Conservation (phyloP, 306 rosid genomes). For the Lupinus albus region DNA sequence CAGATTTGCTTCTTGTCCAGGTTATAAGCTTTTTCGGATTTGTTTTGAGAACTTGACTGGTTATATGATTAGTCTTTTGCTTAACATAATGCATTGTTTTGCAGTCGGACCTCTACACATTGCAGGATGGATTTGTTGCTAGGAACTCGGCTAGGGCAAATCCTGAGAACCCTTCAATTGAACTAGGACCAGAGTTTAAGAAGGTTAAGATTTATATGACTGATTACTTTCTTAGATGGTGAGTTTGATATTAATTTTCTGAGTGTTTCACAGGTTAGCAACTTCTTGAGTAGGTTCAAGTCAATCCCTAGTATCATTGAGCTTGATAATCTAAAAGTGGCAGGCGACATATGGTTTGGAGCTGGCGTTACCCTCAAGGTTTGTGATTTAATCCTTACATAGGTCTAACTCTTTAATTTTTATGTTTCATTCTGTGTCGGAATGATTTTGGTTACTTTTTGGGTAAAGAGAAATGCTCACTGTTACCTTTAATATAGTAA, state of each 20-base stretch:
- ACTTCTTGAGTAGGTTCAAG: conserved; percentile 83
- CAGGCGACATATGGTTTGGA: conserved; percentile 96
- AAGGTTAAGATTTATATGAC: conserved; percentile 61
- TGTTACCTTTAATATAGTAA: neutral
- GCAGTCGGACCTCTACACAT: conserved; percentile 91
- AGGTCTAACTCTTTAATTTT: neutral
- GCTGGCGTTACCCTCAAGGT: conserved; percentile 82
- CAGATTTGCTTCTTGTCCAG: conserved; percentile 99
- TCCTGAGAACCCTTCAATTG: conserved; percentile 88
- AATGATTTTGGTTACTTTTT: conserved; percentile 12
- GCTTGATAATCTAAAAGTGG: conserved; percentile 85
- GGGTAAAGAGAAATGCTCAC: conserved; percentile 4
- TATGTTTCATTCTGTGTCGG: neutral
- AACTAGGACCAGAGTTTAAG: conserved; percentile 94
- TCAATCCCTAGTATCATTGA: conserved; percentile 91
- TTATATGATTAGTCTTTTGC: conserved; percentile 14
- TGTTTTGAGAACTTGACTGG: conserved; percentile 19
- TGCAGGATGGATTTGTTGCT: conserved; percentile 70
- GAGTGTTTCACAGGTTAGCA: conserved; percentile 59
- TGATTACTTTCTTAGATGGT: conserved; percentile 25
- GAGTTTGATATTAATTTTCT: conserved; percentile 36
- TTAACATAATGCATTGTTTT: conserved; percentile 35
- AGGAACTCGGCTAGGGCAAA: conserved; percentile 70
- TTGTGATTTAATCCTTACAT: conserved; percentile 26
- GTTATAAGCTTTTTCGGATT: conserved; percentile 47